Percentiles rank a stretch among this genome's conserved stretches.
Conservation (phyloP, 352 stramenopile species). For the Phytophthora syringae region DNA sequence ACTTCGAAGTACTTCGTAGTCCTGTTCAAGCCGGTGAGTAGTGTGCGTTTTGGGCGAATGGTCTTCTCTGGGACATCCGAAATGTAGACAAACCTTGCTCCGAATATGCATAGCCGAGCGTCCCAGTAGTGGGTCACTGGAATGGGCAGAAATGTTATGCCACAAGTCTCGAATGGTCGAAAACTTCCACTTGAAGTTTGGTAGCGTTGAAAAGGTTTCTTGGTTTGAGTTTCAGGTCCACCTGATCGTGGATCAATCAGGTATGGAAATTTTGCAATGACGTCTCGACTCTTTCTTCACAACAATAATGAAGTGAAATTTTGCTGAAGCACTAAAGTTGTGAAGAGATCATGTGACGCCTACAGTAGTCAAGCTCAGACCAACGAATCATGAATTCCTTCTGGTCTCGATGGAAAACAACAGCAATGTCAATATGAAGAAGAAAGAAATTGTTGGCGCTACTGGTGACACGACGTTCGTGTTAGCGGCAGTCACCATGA, state of each 20-base stretch:
- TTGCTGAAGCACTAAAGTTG: no score
- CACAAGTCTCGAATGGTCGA: slow-evolving; percentile 46
- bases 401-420: no score
- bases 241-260: slow-evolving; percentile 46
- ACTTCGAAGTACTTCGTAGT: slow-evolving; percentile 58
- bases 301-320: no score
- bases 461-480: background rate
- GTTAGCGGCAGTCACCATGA: background rate
- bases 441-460: background rate
- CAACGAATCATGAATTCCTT: no score
- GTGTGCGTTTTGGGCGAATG: slow-evolving; percentile 62
- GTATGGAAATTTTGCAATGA: slow-evolving; percentile 73
- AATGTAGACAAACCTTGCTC: slow-evolving; percentile 76
- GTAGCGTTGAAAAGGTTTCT: slow-evolving; percentile 57
- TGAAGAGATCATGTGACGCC: no score
- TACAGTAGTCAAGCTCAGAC: no score
- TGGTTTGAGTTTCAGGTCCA: slow-evolving; percentile 8
- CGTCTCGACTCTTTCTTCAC: slow-evolving; percentile 48
- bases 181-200: slow-evolving; percentile 58
- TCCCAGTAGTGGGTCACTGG: slow-evolving; percentile 74
- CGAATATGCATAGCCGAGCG: slow-evolving; percentile 68
- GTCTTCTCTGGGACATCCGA: no score
- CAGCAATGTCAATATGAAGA: no score
- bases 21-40: slow-evolving; percentile 82
- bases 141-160: slow-evolving; percentile 51